These are phyloP conservation scores for Cadophora malorum DNA, from an alignment of 2,329 filamentous ascomycete genomes.

Conservation along the genomic window DNA sequence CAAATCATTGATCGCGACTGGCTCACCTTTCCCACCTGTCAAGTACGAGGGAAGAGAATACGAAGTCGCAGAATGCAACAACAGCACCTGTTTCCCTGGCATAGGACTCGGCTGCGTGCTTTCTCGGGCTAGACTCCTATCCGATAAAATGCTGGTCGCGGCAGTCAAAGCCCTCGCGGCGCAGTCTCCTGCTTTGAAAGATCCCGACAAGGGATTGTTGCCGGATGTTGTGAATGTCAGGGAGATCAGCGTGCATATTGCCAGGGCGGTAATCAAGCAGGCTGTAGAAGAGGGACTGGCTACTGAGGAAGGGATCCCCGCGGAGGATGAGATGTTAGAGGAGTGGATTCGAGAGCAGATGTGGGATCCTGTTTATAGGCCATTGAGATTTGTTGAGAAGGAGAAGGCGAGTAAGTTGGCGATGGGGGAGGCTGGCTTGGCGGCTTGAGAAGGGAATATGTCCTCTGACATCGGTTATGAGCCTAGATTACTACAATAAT, in stretches of 20 bases:
- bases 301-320: slow-evolving; percentile 69
- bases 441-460: neutral
- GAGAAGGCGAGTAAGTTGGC: slow-evolving; percentile 62
- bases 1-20: slow-evolving; percentile 80
- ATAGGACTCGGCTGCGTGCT: slow-evolving; percentile 83
- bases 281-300: slow-evolving; percentile 74
- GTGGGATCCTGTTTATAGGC: slow-evolving; percentile 76
- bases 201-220: slow-evolving; percentile 69
- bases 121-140: slow-evolving; percentile 68
- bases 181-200: slow-evolving; percentile 71
- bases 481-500: no score
- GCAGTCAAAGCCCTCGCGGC: slow-evolving; percentile 76
- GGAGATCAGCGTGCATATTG: slow-evolving; percentile 79
- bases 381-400: slow-evolving; percentile 62
- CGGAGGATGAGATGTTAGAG: slow-evolving; percentile 44
- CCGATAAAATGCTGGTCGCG: slow-evolving; percentile 81
- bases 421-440: slow-evolving; percentile 54
- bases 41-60: slow-evolving; percentile 59
- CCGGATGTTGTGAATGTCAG: slow-evolving; percentile 79
- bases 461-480: no score
- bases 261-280: slow-evolving; percentile 73
- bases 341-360: slow-evolving; percentile 79
- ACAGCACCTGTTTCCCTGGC: slow-evolving; percentile 83
- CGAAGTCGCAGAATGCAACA: slow-evolving; percentile 81
- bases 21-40: slow-evolving; percentile 81